Evolutionary conservation across 75 land plant genomes (phyloP), one percentile per base, ranked within the genome.

Genomic region (Pinus tabuliformis): DNA sequence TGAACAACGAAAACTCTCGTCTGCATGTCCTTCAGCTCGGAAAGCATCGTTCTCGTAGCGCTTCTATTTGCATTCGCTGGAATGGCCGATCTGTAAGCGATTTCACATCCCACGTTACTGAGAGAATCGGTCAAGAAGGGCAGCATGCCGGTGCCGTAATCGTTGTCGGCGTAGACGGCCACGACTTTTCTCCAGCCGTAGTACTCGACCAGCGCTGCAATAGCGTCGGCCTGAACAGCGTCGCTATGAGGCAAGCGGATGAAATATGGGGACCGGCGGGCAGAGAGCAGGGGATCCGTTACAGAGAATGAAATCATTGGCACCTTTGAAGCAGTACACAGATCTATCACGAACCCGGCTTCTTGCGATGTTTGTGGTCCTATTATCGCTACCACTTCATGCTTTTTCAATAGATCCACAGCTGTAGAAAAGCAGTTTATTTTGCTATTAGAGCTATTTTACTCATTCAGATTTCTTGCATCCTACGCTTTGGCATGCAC

Each of bases 1-100:
- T 90, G 90, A 2, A 90, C 86, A 1, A 90, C 73, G 75, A 85
- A 90, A 13, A 90, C 82, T 49, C 93, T 59, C 5, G 91, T 81
- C 54, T 82, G 86, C 89, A 84, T 86, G 21, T 78, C 57, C 78
- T 75, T 73, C 61, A 88, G 45, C 65, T 86, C 76, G 65, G 85
- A 78, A 66, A 93, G 81, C 54, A 78, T 79, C 14, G 24, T 24
- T 5, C 21, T 20, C 20, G 86, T 83, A 22, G 73, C 58, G 22
- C 79, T 74, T 22, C 80, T 80, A 1, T 65, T 70, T n/a, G 86
- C 86, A 6, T 30, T 22, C 4, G 79, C 12, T 30, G 86, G 70
- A 26, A 91, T 63, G 15, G 76, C 72, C 52, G 83, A 88, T 37
- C 83, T 80, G 82, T 79, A 82, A 14, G 86, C 84, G 57, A 89